phyloP scores from a whole-genome alignment of 345 rosid species.

The Psidium friedrichsthalianum region DNA sequence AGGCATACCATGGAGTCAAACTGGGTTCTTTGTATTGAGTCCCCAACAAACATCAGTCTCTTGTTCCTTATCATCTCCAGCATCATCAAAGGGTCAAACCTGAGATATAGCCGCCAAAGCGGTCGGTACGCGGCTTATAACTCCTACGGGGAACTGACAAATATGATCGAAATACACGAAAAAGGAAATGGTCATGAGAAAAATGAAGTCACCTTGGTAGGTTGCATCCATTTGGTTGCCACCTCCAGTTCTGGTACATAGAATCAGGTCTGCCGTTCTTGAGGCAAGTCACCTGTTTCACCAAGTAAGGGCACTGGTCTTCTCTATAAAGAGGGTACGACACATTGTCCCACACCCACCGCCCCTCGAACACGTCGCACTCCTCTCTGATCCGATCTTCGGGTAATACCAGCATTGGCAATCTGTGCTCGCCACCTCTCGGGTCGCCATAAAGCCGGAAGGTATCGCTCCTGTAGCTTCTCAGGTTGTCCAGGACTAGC shows the following conservation, averaged over 20 bases:
- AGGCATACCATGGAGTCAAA: conserved; percentile 89
- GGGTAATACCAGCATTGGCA: conserved; percentile 32
- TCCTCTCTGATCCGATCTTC: conserved; percentile 42
- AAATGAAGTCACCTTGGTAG: conserved; percentile 42
- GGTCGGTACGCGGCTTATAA: background rate
- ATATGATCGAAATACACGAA: background rate
- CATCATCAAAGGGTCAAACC: conserved; percentile 72
- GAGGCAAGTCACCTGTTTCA: conserved; percentile 72
- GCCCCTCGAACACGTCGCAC: conserved; percentile 73
- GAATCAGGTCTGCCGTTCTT: conserved; percentile 83
- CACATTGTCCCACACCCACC: conserved; percentile 86
- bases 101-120: conserved; percentile 6
- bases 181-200: background rate
- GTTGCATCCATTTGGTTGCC: conserved; percentile 69
- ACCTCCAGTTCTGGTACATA: conserved; percentile 73
- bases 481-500: conserved; percentile 43
- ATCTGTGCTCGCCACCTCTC: conserved; percentile 6
- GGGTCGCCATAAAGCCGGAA: conserved; percentile 14
- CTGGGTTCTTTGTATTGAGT: conserved; percentile 81
- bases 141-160: background rate
- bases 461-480: conserved; percentile 27
- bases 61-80: conserved; percentile 60
- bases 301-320: conserved; percentile 76
- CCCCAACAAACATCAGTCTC: conserved; percentile 87
- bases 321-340: conserved; percentile 65